Percentiles rank a stretch among this genome's conserved stretches.
Evolutionary conservation across 2,329 filamentous ascomycete species (phyloP).

Genomic region (Kalmusia sp.): DNA sequence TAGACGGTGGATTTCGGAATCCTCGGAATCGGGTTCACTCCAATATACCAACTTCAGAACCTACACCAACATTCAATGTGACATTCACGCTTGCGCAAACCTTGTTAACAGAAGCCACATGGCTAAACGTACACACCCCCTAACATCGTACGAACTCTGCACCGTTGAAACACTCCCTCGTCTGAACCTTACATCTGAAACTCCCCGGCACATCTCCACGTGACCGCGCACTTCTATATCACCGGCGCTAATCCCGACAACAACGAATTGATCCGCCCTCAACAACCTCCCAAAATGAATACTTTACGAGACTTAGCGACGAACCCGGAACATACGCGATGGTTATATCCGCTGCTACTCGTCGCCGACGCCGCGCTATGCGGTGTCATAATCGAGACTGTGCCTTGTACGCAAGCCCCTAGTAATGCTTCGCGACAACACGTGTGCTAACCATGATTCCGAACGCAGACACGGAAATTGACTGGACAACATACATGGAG

Average conservation of each 20-base stretch:
- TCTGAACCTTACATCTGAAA: constrained; percentile 29
- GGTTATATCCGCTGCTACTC: constrained; percentile 72
- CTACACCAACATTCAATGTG: background rate
- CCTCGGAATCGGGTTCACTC: too few species aligned
- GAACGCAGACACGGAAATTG: constrained; percentile 89
- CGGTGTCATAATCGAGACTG: constrained; percentile 75
- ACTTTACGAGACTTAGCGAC: constrained; percentile 50
- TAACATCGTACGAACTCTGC: constrained; percentile 25
- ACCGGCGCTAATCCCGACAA: constrained; percentile 14
- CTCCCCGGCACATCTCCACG: constrained; percentile 9
- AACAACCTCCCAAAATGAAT: constrained; percentile 18
- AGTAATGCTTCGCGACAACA: background rate
- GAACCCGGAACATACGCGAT: constrained; percentile 65
- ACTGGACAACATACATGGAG: constrained; percentile 97
- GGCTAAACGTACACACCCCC: constrained; percentile 2
- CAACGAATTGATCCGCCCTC: constrained; percentile 8
- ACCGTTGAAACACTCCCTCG: constrained; percentile 35
- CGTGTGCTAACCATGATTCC: constrained; percentile 10
- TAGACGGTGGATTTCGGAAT: background rate
- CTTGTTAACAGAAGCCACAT: constrained; percentile 2
- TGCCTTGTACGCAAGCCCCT: constrained; percentile 81
- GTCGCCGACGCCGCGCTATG: constrained; percentile 76
- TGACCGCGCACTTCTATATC: constrained; percentile 17
- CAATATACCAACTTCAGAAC: background rate
- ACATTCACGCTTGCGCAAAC: too few species aligned